phyloP scores from a whole-genome alignment of 2,329 filamentous ascomycete genomes.

The Penicillium crustosum region DNA sequence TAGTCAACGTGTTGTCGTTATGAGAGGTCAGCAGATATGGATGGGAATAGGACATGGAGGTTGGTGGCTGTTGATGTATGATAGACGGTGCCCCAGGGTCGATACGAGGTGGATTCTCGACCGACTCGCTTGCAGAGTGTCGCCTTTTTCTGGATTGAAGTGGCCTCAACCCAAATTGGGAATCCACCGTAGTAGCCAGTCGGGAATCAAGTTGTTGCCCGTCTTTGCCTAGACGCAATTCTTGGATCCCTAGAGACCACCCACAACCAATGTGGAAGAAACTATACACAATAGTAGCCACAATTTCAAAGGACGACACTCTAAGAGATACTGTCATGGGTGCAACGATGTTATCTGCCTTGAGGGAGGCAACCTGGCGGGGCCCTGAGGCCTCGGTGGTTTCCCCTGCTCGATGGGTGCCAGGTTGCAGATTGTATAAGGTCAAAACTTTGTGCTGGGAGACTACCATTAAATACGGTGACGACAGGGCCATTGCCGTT shows the following conservation, averaged over 20 bases:
- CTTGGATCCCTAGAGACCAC: conserved; percentile 91
- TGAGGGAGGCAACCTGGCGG: conserved; percentile 71
- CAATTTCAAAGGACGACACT: conserved; percentile 60
- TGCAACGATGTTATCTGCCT: conserved; percentile 74
- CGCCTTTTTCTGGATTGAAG: conserved; percentile 14
- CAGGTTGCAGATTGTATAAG: conserved; percentile 63
- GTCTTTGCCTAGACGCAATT: conserved; percentile 65
- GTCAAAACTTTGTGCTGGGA: conserved; percentile 72
- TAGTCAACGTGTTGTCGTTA: conserved; percentile 80
- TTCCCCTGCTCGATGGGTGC: conserved; percentile 4
- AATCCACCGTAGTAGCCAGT: conserved; percentile 42
- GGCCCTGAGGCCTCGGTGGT: conserved; percentile 27
- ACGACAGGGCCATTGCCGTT: conserved; percentile 67
- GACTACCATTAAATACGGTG: conserved; percentile 77
- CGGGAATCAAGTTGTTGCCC: conserved; percentile 45
- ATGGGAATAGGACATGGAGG: conserved; percentile 69
- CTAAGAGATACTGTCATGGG: conserved; percentile 82
- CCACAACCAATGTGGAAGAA: conserved; percentile 73
- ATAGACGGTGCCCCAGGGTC: conserved; percentile 30
- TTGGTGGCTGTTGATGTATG: conserved; percentile 52
- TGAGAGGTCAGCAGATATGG: conserved; percentile 83
- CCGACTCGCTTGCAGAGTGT: conserved; percentile 24
- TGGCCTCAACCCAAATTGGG: conserved; percentile 34
- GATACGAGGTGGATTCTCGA: conserved; percentile 13
- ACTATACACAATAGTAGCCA: conserved; percentile 85